These are phyloP conservation scores for Avena eriantha DNA, from an alignment of 176 grass and related monocot genomes.

Conservation along the genomic window DNA sequence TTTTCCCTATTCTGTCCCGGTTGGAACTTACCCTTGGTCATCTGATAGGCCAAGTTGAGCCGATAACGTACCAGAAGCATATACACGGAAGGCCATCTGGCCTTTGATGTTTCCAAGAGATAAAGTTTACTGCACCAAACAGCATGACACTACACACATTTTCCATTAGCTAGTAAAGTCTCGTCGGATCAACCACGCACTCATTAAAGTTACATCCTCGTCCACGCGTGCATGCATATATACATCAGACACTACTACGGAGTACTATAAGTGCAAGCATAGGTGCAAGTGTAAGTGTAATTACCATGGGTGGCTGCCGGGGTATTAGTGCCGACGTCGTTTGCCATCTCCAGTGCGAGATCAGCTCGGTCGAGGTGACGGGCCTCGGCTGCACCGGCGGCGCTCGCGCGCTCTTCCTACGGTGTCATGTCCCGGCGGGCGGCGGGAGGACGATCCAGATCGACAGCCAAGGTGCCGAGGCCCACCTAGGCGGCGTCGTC, in stretches of 20 bases:
- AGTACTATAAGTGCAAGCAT: too few relatives aligned
- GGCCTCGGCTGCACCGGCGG: not conserved
- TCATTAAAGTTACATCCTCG: conserved; percentile 10
- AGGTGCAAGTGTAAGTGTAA: too few relatives aligned
- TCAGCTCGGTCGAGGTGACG: conserved; percentile 37
- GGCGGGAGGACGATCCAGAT: conserved; percentile 46
- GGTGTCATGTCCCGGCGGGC: conserved; percentile 48
- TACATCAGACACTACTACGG: not conserved
- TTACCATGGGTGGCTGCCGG: conserved; percentile 22
- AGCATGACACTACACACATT: not conserved
- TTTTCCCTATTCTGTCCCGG: not conserved
- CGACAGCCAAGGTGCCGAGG: conserved; percentile 20
- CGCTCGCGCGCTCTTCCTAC: conserved; percentile 38
- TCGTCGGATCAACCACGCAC: conserved; percentile 19
- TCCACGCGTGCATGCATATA: conserved; percentile 18
- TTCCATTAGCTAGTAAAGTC: not conserved
- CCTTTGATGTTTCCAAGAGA: conserved; percentile 45
- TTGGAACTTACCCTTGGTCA: conserved; percentile 29
- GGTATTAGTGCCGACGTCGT: not conserved
- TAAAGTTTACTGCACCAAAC: conserved; percentile 41
- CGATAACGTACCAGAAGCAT: not conserved
- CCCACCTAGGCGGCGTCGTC: not conserved
- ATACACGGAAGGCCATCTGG: conserved; percentile 6
- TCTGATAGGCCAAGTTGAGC: conserved; percentile 41
- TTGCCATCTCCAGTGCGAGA: conserved; percentile 43